phyloP scores from a whole-genome alignment of 2,329 filamentous ascomycete species.

The Beauveria pseudobassiana region DNA sequence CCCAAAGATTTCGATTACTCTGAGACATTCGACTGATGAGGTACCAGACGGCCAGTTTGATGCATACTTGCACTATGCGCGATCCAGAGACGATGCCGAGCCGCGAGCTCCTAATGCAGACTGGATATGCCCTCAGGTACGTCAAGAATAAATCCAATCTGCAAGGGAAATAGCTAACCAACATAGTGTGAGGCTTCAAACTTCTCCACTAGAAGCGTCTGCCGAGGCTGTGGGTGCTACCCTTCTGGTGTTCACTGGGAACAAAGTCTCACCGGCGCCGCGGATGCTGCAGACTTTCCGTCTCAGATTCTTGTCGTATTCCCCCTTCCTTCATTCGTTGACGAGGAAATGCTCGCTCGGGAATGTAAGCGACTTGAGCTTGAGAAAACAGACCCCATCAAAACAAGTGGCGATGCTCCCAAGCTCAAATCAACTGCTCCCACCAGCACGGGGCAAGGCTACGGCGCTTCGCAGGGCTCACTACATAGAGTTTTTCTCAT shows the following conservation, averaged over 20 bases:
- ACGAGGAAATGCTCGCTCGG: conserved; percentile 63
- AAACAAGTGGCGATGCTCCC: conserved; percentile 36
- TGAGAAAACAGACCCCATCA: conserved; percentile 44
- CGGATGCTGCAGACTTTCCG: conserved; percentile 45
- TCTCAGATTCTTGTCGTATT: conserved; percentile 73
- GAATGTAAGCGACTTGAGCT: conserved; percentile 67
- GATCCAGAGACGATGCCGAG: conserved; percentile 29
- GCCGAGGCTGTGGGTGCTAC: conserved; percentile 30
- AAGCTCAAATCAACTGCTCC: conserved; percentile 55
- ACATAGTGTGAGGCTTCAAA: conserved; percentile 33
- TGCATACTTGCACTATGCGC: conserved; percentile 34
- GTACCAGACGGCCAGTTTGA: conserved; percentile 30
- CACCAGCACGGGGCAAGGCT: conserved; percentile 46
- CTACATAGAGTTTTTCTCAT: conserved; percentile 70
- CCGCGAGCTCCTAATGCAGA: conserved; percentile 18
- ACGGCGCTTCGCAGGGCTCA: conserved; percentile 67
- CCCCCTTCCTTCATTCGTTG: conserved; percentile 61
- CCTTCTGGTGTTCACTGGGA: conserved; percentile 23
- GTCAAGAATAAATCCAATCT: conserved; percentile 5
- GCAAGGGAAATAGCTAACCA: neutral
- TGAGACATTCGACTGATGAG: conserved; percentile 30
- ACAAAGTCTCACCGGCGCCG: conserved; percentile 37
- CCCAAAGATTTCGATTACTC: conserved; percentile 30
- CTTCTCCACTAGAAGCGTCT: conserved; percentile 29
- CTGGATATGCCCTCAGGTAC: conserved; percentile 30